A percentile compares a stretch with the other conserved stretches of the same genome.
Conservation (phyloP, 1,284 basidiomycete species). For the Phellopilus nigrolimitatus region DNA sequence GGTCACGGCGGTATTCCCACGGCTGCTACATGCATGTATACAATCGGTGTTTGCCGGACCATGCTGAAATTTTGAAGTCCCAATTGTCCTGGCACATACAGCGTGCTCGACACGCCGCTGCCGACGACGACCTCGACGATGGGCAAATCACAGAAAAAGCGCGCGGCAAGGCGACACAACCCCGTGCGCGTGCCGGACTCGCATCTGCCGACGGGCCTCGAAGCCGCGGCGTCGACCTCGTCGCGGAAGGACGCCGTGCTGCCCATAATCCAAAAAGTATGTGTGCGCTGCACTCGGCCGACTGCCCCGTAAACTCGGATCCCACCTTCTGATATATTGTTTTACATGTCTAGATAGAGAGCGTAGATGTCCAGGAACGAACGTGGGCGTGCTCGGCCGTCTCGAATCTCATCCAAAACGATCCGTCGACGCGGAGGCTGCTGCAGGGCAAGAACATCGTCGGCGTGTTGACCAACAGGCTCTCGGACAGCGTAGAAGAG, state of each 20-base stretch:
- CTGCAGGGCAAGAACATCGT: conserved; percentile 90
- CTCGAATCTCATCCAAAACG: conserved; percentile 84
- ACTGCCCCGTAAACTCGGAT: no score
- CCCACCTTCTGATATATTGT: no score
- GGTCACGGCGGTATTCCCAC: no score
- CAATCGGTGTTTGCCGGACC: no score
- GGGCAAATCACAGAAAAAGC: conserved; percentile 89
- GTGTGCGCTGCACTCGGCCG: conserved; percentile 6
- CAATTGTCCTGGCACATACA: no score
- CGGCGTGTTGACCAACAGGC: conserved; percentile 75
- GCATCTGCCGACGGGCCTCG: conserved; percentile 77
- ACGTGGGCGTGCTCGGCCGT: conserved; percentile 93
- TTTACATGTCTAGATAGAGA: conserved; percentile 53
- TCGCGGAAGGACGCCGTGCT: conserved; percentile 74
- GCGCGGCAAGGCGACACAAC: conserved; percentile 77
- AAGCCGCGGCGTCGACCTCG: conserved; percentile 62
- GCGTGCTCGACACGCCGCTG: no score
- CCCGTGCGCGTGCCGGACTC: conserved; percentile 88
- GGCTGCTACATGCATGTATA: no score
- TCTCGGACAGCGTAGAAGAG: conserved; percentile 83
- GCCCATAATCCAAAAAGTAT: conserved; percentile 83
- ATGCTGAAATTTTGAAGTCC: no score
- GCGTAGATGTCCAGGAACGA: conserved; percentile 70
- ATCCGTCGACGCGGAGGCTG: conserved; percentile 81
- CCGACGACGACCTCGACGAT: conserved; percentile 42